These are phyloP conservation scores for Claviceps sp. DNA, from an alignment of 2,329 filamentous ascomycete species.

Conservation along the genomic window DNA sequence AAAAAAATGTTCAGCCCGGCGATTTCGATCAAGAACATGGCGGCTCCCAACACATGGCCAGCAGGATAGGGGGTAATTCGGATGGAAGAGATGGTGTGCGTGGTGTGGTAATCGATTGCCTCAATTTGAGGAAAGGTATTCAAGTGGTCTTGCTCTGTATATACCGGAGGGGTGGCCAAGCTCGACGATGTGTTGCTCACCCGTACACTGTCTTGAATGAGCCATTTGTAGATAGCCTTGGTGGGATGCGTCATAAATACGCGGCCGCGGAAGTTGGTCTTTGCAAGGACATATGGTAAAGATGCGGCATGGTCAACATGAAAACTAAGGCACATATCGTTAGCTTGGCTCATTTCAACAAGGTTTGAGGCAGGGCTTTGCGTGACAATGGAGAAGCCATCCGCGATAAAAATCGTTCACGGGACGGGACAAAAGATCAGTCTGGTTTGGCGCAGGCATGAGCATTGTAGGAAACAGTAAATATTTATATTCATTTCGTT, in stretches of 20 bases:
- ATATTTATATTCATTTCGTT: constrained; percentile 24
- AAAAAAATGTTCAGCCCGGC: constrained; percentile 94
- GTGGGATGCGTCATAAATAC: constrained; percentile 99
- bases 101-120: constrained; percentile 96
- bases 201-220: constrained; percentile 91
- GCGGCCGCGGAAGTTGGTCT: constrained; percentile 92
- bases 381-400: not conserved
- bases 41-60: constrained; percentile 92
- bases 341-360: not conserved
- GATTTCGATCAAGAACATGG: constrained; percentile 97
- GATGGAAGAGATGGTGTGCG: constrained; percentile 91
- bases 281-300: constrained; percentile 91
- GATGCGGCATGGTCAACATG: constrained; percentile 98
- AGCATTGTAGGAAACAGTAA: constrained; percentile 13
- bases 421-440: not conserved
- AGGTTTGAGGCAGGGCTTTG: no score
- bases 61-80: constrained; percentile 94
- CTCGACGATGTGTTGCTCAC: constrained; percentile 62
- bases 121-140: constrained; percentile 91
- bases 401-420: not conserved
- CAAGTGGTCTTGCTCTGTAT: constrained; percentile 89
- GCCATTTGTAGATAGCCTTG: constrained; percentile 99
- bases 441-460: constrained; percentile 7
- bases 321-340: constrained; percentile 44
- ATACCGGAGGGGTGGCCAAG: constrained; percentile 60